These are phyloP conservation scores for Aspergillus ustus DNA, from an alignment of 2,329 filamentous ascomycete genomes.

Conservation along the genomic window DNA sequence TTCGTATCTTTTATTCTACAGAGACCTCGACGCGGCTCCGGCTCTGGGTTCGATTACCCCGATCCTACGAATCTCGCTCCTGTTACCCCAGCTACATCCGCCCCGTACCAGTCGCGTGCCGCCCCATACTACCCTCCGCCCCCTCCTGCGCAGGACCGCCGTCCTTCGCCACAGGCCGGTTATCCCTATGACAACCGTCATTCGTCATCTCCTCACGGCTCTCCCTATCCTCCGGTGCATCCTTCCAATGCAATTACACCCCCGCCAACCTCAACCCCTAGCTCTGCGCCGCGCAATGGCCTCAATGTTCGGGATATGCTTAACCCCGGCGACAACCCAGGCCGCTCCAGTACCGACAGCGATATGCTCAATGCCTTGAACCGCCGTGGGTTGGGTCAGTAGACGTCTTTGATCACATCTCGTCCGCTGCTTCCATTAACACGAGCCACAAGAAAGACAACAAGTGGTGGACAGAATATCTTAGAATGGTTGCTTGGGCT, in stretches of 20 bases:
- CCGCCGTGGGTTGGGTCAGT: constrained; percentile 43
- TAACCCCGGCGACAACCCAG: constrained; percentile 45
- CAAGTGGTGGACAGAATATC: not conserved
- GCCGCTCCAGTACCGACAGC: constrained; percentile 53
- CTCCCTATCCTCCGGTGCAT: constrained; percentile 44
- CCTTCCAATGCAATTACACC: constrained; percentile 34
- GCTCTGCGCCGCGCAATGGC: constrained; percentile 42
- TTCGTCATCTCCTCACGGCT: constrained; percentile 50
- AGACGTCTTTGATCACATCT: constrained; percentile 8
- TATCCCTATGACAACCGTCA: constrained; percentile 49
- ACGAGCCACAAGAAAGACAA: not conserved
- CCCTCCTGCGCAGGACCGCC: constrained; percentile 43
- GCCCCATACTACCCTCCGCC: constrained; percentile 45
- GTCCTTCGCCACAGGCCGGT: constrained; percentile 50
- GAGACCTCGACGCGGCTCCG: constrained; percentile 50
- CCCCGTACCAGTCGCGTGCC: constrained; percentile 48
- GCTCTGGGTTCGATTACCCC: constrained; percentile 52
- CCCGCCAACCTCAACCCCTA: constrained; percentile 39
- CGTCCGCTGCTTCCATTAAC: not conserved
- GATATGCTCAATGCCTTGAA: constrained; percentile 56
- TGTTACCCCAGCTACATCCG: constrained; percentile 50
- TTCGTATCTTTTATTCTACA: constrained; percentile 22
- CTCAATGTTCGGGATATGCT: constrained; percentile 56
- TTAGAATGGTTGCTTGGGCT: not conserved
- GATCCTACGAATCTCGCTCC: constrained; percentile 53